Base-by-base conservation (phyloP, 148 eudicot species). In the Heliamphora exappendiculata region DNA sequence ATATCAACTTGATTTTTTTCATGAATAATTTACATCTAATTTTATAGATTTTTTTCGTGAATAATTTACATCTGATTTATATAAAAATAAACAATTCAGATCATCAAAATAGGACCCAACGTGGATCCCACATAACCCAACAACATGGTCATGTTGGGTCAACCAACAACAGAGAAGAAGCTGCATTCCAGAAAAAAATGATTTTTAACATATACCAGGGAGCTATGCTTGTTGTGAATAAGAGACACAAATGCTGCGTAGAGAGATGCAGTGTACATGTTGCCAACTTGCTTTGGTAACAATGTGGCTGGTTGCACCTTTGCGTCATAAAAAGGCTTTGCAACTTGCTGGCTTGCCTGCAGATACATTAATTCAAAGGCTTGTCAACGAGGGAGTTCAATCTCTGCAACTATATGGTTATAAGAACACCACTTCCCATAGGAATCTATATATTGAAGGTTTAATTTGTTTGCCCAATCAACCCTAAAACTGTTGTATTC, bases 261-360 rank as follows among this genome's bases (percentile, higher is more conserved):
- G 50, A 96, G 80, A 77, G 99, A 96, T 57, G 99, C 99, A 55
- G 99, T 96, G 84, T 96, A 93, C 86, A 93, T 93, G 86, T 96
- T 96, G 31, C 99, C 99, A 16, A 96, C 88, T 87, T 96, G 98
- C 81, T 96, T 93, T 13, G 98, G 99, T 77, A 96, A 14, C 85
- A 93, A 85, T 49, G 99, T 91, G 76, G 90, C 73, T 65, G 99
- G 99, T 72, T 89, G 89, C 74, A 96, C 91, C 85, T 85, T 96
- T 45, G 73, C 79, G 57, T 93, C 99, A 74, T 93, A 96, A 0
- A 87, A 62, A 12, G 91, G 86, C 85, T 93, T 96, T 20, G 99
- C 91, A 28, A 91, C 88, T 84, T 85, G 90, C 82, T 88, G 95
- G 65, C 91, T 67, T 78, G 87, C 91, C 99, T 95, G 87, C 54